Percentiles rank a stretch among this genome's conserved stretches.
Evolutionary conservation across 345 rosid species (phyloP).

Genomic region (Lepidium africanum): DNA sequence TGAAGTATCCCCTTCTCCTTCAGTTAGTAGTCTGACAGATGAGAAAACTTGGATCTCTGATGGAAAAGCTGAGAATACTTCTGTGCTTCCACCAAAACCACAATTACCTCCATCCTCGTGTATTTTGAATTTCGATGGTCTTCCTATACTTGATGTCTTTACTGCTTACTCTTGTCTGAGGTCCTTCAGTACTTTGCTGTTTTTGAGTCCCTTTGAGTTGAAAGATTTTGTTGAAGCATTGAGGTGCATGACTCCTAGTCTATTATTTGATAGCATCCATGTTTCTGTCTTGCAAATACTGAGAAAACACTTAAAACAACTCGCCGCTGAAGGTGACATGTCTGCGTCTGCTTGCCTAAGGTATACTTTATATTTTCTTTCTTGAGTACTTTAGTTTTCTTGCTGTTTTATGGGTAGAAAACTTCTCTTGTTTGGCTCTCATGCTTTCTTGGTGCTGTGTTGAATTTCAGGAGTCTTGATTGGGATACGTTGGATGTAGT

Average conservation of each 20-base stretch:
- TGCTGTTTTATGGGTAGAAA: neutral
- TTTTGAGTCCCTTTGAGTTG: constrained; percentile 90
- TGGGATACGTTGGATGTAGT: constrained; percentile 75
- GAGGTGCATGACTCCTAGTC: constrained; percentile 43
- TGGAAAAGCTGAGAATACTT: constrained; percentile 34
- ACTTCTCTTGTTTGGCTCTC: constrained; percentile 12
- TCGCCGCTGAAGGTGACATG: constrained; percentile 64
- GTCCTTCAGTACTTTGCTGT: constrained; percentile 75
- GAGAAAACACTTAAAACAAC: constrained; percentile 68
- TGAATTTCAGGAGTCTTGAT: constrained; percentile 76
- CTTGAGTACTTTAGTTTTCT: neutral
- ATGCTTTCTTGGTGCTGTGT: constrained; percentile 20
- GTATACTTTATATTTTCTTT: constrained; percentile 35
- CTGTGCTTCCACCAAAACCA: constrained; percentile 49
- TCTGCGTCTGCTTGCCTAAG: constrained; percentile 87
- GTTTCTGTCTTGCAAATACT: constrained; percentile 69
- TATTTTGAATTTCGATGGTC: constrained; percentile 53
- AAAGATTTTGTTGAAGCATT: constrained; percentile 74
- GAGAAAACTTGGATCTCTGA: constrained; percentile 33
- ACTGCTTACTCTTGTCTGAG: constrained; percentile 76
- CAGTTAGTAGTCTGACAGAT: constrained; percentile 50
- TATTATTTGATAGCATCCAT: constrained; percentile 76
- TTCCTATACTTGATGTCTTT: constrained; percentile 54
- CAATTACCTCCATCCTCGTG: constrained; percentile 70
- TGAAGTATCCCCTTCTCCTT: constrained; percentile 43